Conservation (phyloP, 164 flowering plant species). For the Umbilicus rupestris region DNA sequence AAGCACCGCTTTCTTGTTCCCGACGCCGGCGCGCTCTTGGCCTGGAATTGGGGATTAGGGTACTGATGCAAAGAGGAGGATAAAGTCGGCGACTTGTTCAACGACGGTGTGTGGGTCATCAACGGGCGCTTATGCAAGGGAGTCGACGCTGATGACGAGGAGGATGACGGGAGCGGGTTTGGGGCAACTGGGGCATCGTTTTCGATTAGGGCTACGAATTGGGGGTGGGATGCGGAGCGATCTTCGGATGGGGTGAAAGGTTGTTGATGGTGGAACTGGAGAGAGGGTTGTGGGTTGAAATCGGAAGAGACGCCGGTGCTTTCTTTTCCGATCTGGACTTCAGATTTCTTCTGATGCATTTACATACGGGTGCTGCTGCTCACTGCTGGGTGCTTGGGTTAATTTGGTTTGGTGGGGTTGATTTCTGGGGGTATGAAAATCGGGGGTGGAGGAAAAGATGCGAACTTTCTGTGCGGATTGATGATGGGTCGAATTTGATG, state of each 20-base stretch:
- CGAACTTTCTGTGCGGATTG: not conserved
- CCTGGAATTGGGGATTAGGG: conserved; percentile 14
- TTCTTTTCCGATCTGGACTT: conserved; percentile 64
- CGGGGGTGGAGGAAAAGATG: not conserved
- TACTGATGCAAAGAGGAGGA: conserved; percentile 16
- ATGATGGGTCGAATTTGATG: not conserved
- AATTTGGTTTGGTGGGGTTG: not conserved
- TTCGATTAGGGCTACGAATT: not conserved
- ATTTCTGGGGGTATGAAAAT: not conserved
- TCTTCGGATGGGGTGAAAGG: not conserved
- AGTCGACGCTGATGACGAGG: conserved; percentile 18
- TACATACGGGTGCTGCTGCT: not conserved
- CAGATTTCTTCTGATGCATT: conserved; percentile 67
- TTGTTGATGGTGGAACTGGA: conserved; percentile 10
- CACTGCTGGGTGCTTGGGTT: not conserved
- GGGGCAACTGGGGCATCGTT: conserved; percentile 24
- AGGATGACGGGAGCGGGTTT: conserved; percentile 4
- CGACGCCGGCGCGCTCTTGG: conserved; percentile 7
- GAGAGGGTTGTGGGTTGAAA: conserved; percentile 27
- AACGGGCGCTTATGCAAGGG: conserved; percentile 43
- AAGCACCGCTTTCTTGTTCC: conserved; percentile 9
- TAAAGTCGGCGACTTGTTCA: conserved; percentile 37
- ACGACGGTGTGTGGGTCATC: conserved; percentile 24
- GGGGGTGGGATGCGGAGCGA: not conserved
- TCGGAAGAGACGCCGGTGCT: conserved; percentile 73